These are phyloP conservation scores for Sanghuangporus sanghuang DNA, from an alignment of 1,284 basidiomycete genomes.

Conservation along the genomic window DNA sequence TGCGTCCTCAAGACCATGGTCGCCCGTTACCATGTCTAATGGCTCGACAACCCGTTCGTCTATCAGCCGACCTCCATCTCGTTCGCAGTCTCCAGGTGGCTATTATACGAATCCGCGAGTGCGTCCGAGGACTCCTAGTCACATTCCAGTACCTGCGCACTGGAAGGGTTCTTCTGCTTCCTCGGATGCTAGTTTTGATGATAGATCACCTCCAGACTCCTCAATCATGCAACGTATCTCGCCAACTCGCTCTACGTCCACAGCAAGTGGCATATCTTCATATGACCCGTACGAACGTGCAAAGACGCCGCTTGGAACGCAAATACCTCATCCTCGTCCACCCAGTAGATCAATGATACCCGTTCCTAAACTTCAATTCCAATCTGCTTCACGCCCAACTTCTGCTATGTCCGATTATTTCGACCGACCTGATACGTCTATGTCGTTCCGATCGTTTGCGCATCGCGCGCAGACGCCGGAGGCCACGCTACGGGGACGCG, in stretches of 20 bases:
- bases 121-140: conserved; percentile 69
- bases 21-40: conserved; percentile 61
- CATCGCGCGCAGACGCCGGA: conserved; percentile 67
- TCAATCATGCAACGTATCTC: conserved; percentile 57
- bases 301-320: conserved; percentile 35
- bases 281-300: conserved; percentile 25
- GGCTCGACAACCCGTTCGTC: conserved; percentile 60
- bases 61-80: conserved; percentile 36
- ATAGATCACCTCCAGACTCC: conserved; percentile 33
- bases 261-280: conserved; percentile 24
- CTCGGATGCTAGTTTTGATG: conserved; percentile 43
- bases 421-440: conserved; percentile 46
- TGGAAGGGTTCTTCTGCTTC: conserved; percentile 43
- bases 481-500: conserved; percentile 48
- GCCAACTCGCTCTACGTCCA: conserved; percentile 46
- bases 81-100: conserved; percentile 27
- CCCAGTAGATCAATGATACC: conserved; percentile 81
- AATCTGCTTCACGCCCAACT: conserved; percentile 62
- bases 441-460: conserved; percentile 42
- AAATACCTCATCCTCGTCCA: conserved; percentile 56
- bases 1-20: conserved; percentile 75
- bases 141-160: conserved; percentile 58
- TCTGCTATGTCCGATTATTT: conserved; percentile 64
- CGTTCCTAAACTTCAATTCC: conserved; percentile 64
- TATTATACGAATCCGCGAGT: conserved; percentile 31